These are phyloP conservation scores for Nicotiana knightiana DNA, from an alignment of 257 asterid species.

Conservation along the genomic window DNA sequence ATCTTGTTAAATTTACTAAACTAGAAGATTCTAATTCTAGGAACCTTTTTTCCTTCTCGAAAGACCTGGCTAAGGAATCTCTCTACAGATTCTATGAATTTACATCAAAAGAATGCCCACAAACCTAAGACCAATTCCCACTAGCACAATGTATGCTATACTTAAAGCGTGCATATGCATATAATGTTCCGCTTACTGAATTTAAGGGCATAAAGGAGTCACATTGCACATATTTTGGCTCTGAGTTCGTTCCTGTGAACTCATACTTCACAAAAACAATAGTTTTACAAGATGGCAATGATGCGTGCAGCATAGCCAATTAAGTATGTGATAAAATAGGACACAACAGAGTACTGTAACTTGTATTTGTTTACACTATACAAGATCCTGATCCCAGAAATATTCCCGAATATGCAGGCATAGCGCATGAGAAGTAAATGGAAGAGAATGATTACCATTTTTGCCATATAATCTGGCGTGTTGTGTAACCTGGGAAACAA, in stretches of 20 bases:
- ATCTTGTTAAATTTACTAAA: slow-evolving; percentile 1
- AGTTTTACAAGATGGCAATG: neutral
- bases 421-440: neutral
- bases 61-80: neutral
- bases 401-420: neutral
- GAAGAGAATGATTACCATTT: slow-evolving; percentile 41
- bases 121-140: neutral
- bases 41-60: neutral
- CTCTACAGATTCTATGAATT: too few species aligned
- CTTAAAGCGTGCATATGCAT: neutral
- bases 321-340: slow-evolving; percentile 3
- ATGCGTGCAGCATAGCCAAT: neutral
- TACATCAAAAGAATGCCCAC: neutral
- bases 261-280: neutral
- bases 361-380: neutral
- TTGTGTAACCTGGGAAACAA: slow-evolving; percentile 59
- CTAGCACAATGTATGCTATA: neutral
- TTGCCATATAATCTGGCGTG: slow-evolving; percentile 72
- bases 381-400: neutral
- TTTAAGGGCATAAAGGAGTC: neutral
- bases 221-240: neutral
- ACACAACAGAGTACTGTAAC: neutral
- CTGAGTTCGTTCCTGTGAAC: neutral
- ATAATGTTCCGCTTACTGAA: neutral
- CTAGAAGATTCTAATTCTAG: neutral